Percentiles rank a stretch among this genome's conserved stretches.
phyloP scores from a whole-genome alignment of 441 rosid genomes.

The Brassica hybrid region DNA sequence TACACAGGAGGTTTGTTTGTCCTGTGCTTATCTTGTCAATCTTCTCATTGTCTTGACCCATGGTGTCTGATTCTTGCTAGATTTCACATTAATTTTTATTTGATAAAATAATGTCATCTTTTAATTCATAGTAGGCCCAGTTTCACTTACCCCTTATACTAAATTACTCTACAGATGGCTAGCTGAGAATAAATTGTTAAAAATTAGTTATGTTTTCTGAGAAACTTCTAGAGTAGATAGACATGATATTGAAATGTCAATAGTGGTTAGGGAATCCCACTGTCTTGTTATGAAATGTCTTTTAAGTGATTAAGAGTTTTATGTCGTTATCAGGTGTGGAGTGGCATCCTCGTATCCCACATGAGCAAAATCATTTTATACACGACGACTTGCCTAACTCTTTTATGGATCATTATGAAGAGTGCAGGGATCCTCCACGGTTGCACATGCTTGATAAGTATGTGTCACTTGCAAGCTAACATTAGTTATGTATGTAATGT shows the following conservation, averaged over 20 bases:
- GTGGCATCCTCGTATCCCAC: conserved; percentile 77
- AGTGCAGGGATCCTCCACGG: conserved; percentile 81
- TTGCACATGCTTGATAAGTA: conserved; percentile 87
- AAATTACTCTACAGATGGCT: conserved; percentile 1
- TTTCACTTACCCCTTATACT: conserved; percentile 25
- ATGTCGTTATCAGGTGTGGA: conserved; percentile 74
- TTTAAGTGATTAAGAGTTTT: conserved; percentile 6
- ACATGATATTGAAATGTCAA: not conserved
- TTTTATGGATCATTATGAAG: conserved; percentile 91
- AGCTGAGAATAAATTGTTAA: conserved; percentile 12
- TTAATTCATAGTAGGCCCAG: conserved; percentile 42
- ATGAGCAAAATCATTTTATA: conserved; percentile 74
- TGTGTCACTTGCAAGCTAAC: conserved; percentile 18
- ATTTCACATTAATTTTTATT: conserved; percentile 32
- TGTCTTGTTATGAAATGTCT: conserved; percentile 6
- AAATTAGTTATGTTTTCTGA: not conserved
- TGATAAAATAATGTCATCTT: conserved; percentile 10
- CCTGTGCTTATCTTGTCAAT: conserved; percentile 21
- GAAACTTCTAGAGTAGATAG: not conserved
- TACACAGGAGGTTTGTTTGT: conserved; percentile 80
- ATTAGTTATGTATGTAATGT: conserved; percentile 1
- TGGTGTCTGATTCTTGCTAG: conserved; percentile 40
- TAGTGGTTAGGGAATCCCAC: conserved; percentile 1
- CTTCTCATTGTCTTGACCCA: conserved; percentile 38
- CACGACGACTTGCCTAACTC: conserved; percentile 77